These are phyloP conservation scores for Mortierella sp. DNA, from an alignment of 371 early-diverging fungal species.

Conservation along the genomic window DNA sequence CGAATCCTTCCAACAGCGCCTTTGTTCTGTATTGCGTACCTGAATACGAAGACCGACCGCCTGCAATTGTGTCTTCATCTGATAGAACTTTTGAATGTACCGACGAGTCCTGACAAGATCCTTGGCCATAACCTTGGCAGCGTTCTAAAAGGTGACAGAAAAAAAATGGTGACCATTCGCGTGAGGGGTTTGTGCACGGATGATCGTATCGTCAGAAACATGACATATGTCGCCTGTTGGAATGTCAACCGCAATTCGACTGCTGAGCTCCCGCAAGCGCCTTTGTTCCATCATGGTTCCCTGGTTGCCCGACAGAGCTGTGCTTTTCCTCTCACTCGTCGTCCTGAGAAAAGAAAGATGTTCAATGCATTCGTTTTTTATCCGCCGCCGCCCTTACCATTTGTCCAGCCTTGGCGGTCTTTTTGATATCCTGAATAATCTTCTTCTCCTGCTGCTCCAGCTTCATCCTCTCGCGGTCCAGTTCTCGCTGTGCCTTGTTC, in stretches of 20 bases:
- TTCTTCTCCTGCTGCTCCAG: constrained; percentile 97
- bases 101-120: constrained; percentile 95
- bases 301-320: not conserved
- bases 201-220: not conserved
- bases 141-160: constrained; percentile 67
- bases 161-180: not conserved
- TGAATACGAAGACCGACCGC: constrained; percentile 93
- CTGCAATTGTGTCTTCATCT: constrained; percentile 95
- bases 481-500: constrained; percentile 91
- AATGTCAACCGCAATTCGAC: not conserved
- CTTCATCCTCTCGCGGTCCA: constrained; percentile 91
- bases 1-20: not conserved
- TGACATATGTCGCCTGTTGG: no score
- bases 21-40: constrained; percentile 59
- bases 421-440: constrained; percentile 92
- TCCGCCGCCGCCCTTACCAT: constrained; percentile 82
- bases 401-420: constrained; percentile 91
- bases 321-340: not conserved
- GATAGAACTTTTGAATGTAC: constrained; percentile 95
- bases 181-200: not conserved
- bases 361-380: not conserved
- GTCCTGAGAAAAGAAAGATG: not conserved
- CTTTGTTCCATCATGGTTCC: not conserved
- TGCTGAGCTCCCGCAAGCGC: not conserved
- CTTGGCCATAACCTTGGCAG: constrained; percentile 97